Conservation (phyloP, 139 green algal species). For the Nannochloris sp. region DNA sequence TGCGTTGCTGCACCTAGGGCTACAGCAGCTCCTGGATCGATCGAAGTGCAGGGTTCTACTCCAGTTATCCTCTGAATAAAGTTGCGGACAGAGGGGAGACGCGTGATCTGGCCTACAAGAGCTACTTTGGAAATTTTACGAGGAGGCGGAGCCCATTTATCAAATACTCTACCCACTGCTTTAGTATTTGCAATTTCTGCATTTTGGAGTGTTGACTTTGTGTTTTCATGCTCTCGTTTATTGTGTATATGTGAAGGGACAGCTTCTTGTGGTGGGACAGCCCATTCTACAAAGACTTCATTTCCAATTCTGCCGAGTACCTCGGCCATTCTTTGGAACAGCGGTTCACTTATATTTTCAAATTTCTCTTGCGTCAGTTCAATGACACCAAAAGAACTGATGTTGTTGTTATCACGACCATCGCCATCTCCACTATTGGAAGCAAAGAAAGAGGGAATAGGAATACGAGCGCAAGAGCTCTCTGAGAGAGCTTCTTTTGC, state of each 20-base stretch:
- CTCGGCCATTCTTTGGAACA: conserved; percentile 24
- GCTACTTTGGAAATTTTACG: conserved; percentile 52
- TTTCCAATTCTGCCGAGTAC: conserved; percentile 17
- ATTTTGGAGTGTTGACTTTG: too few relatives aligned
- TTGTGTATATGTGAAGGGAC: not conserved
- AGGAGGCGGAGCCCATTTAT: conserved; percentile 44
- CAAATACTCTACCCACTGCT: too few relatives aligned
- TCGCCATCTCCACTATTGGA: not conserved
- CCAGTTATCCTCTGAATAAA: conserved; percentile 46
- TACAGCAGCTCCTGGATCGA: conserved; percentile 36
- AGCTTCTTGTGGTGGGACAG: conserved; percentile 2
- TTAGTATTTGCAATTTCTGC: too few relatives aligned
- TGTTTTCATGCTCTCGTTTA: conserved; percentile 17
- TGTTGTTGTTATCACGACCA: not conserved
- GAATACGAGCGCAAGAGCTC: too few relatives aligned
- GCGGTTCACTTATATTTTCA: not conserved
- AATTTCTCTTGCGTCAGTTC: conserved; percentile 7
- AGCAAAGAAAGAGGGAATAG: too few relatives aligned
- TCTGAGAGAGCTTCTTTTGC: not conserved
- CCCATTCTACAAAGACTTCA: conserved; percentile 25
- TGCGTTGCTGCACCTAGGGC: conserved; percentile 38
- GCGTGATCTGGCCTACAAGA: conserved; percentile 63
- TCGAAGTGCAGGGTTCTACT: conserved; percentile 13
- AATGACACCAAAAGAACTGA: not conserved
- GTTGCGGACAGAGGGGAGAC: conserved; percentile 45